phyloP scores from a whole-genome alignment of 345 rosid genomes.

The Euphorbia lathyris region DNA sequence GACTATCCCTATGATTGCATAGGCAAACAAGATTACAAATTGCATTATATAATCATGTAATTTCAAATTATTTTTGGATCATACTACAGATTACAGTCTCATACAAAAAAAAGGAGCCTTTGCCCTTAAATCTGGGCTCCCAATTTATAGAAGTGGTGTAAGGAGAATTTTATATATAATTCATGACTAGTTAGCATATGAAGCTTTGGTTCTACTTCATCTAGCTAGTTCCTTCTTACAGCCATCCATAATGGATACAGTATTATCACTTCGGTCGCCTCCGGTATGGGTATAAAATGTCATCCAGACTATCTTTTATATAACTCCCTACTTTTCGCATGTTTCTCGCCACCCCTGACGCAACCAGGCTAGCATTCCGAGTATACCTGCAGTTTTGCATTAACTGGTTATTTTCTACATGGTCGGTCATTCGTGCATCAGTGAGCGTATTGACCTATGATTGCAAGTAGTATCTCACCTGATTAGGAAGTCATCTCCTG shows the following conservation, averaged over 20 bases:
- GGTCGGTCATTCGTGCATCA: background rate
- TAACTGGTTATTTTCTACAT: background rate
- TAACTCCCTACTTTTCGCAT: slow-evolving; percentile 49
- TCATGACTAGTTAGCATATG: background rate
- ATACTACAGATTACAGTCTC: too few relatives aligned
- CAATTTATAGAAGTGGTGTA: background rate
- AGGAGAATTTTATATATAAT: background rate
- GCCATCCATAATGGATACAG: background rate
- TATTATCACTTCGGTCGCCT: slow-evolving; percentile 57
- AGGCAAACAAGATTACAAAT: too few relatives aligned
- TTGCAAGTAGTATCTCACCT: slow-evolving; percentile 33
- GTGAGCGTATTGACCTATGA: too few relatives aligned
- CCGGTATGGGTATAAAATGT: slow-evolving; percentile 45
- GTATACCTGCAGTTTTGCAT: slow-evolving; percentile 42
- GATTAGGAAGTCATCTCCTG: slow-evolving; percentile 51
- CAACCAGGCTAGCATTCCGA: slow-evolving; percentile 57
- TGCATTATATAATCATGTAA: too few relatives aligned
- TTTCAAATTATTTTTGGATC: too few relatives aligned
- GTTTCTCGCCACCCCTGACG: slow-evolving; percentile 58
- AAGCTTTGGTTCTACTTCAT: slow-evolving; percentile 4
- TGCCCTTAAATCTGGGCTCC: background rate
- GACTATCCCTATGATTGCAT: too few relatives aligned
- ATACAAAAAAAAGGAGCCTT: background rate
- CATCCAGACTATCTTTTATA: slow-evolving; percentile 52
- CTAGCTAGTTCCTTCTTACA: background rate